phyloP scores from a whole-genome alignment of 2,329 filamentous ascomycete species.

The Cercospora sp. region DNA sequence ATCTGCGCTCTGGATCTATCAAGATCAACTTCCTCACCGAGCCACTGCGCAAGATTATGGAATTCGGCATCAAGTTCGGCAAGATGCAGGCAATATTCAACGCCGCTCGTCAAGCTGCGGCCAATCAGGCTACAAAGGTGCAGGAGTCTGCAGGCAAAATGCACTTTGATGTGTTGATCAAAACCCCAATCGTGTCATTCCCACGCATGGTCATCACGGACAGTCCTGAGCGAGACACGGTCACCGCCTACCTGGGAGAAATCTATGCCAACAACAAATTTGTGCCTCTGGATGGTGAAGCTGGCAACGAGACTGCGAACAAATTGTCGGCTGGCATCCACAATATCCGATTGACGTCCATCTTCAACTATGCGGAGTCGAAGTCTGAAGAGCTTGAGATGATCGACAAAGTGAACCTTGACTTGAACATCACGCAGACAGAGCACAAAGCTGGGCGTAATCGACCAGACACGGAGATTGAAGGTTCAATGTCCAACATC shows the following conservation, averaged over 20 bases:
- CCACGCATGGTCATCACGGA: constrained; percentile 74
- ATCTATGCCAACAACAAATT: constrained; percentile 97
- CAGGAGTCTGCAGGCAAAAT: constrained; percentile 88
- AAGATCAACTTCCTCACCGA: constrained; percentile 97
- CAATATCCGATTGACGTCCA: constrained; percentile 86
- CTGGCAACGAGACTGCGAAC: constrained; percentile 75
- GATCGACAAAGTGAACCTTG: constrained; percentile 94
- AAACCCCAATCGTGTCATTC: constrained; percentile 95
- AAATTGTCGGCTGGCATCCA: constrained; percentile 88
- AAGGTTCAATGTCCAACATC: constrained; percentile 88
- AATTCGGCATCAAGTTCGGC: constrained; percentile 97
- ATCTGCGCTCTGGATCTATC: constrained; percentile 86
- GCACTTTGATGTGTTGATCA: constrained; percentile 90
- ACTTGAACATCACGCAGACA: constrained; percentile 87
- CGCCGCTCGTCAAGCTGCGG: constrained; percentile 88
- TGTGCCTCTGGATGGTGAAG: constrained; percentile 74
- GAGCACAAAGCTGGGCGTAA: constrained; percentile 77
- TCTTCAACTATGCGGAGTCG: constrained; percentile 75
- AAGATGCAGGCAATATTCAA: constrained; percentile 99
- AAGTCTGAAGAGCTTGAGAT: constrained; percentile 85
- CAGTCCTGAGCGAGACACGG: constrained; percentile 70
- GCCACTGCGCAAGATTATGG: constrained; percentile 95
- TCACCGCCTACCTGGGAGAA: constrained; percentile 93
- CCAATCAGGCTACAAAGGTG: constrained; percentile 88
- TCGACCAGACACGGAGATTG: constrained; percentile 86